Conservation (phyloP, 768 basidiomycete species). For the Pisolithus tinctorius region DNA sequence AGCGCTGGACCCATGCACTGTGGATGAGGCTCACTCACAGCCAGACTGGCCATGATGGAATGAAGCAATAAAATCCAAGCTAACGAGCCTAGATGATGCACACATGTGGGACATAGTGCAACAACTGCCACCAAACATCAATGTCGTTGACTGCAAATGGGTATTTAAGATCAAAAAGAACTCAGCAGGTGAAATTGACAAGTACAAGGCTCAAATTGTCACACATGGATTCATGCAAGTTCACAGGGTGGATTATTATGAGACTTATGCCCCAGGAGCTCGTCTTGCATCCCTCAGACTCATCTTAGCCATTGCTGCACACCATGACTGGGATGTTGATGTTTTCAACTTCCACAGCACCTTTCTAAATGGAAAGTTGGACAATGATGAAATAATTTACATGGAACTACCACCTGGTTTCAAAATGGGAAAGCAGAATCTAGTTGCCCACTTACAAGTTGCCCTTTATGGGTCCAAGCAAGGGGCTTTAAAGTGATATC, state of each 20-base stretch:
- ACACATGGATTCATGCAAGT: constrained; percentile 5
- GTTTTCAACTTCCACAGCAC: constrained; percentile 37
- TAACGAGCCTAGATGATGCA: background rate
- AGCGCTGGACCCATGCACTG: background rate
- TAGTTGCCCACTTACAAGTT: constrained; percentile 6
- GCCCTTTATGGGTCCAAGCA: constrained; percentile 8
- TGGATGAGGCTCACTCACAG: background rate
- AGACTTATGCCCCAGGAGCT: constrained; percentile 4
- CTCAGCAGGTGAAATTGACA: constrained; percentile 23
- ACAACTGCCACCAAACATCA: background rate
- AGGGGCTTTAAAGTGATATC: constrained; percentile 6
- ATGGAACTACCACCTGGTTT: constrained; percentile 34
- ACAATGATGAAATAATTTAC: constrained; percentile 31
- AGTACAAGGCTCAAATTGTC: constrained; percentile 5
- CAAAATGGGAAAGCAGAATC: background rate
- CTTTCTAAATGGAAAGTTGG: constrained; percentile 34
- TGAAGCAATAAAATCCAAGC: constrained; percentile 5
- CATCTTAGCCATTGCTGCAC: constrained; percentile 2
- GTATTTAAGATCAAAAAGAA: constrained; percentile 38
- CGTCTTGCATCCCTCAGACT: constrained; percentile 1
- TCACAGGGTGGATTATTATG: constrained; percentile 1
- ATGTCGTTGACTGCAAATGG: constrained; percentile 25
- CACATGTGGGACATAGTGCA: constrained; percentile 7
- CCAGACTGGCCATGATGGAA: background rate
- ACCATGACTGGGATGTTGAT: constrained; percentile 28